phyloP scores from a whole-genome alignment of 768 basidiomycete species.

The Panellus pusillus region DNA sequence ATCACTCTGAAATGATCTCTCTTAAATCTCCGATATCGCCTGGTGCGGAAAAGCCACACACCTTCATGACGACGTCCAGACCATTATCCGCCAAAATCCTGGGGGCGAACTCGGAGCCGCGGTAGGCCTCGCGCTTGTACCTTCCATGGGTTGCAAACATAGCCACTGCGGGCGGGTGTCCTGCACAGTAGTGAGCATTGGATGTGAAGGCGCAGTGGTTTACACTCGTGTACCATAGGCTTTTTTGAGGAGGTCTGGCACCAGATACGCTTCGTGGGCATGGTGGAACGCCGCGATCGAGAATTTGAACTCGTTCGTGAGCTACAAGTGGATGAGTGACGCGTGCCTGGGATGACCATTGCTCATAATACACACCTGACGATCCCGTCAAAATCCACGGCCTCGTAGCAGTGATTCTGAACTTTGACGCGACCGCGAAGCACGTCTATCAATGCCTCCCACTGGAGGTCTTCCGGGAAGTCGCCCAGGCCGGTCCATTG shows the following conservation, averaged over 20 bases:
- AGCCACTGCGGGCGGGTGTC: constrained; percentile 65
- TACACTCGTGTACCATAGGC: constrained; percentile 48
- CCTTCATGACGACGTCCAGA: constrained; percentile 79
- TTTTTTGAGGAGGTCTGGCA: constrained; percentile 71
- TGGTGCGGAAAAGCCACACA: constrained; percentile 19
- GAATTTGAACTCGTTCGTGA: constrained; percentile 83
- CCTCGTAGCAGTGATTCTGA: constrained; percentile 42
- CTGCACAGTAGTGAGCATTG: constrained; percentile 26
- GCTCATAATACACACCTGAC: constrained; percentile 48
- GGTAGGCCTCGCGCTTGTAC: constrained; percentile 55
- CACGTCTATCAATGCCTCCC: constrained; percentile 71
- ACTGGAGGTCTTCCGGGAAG: constrained; percentile 71
- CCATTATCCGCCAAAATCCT: constrained; percentile 73
- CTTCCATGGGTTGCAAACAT: constrained; percentile 67
- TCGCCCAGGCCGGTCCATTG: constrained; percentile 43
- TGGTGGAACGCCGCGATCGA: constrained; percentile 76
- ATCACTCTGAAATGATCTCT: constrained; percentile 40
- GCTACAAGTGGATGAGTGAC: constrained; percentile 30
- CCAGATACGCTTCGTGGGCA: constrained; percentile 75
- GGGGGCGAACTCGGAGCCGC: constrained; percentile 77
- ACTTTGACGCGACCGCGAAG: constrained; percentile 77
- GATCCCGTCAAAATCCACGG: constrained; percentile 64
- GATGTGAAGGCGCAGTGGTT: background rate
- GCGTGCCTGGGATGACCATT: no score
- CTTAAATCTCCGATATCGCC: background rate